phyloP scores from a whole-genome alignment of 495 filamentous ascomycete genomes.

The Pseudoneurospora amorphoporcata region DNA sequence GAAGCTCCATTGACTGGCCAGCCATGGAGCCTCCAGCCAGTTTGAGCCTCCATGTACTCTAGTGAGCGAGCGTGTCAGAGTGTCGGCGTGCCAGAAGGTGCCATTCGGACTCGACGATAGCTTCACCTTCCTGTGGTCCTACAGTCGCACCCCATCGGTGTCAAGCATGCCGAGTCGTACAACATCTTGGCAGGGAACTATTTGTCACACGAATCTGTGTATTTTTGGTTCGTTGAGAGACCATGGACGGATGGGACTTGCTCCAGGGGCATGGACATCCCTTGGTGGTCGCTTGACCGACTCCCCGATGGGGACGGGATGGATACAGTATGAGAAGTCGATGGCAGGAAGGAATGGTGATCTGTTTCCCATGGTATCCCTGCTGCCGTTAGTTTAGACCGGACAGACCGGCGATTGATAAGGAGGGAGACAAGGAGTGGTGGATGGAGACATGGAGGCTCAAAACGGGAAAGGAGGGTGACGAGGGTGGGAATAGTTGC shows the following conservation, averaged over 20 bases:
- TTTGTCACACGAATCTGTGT: background rate
- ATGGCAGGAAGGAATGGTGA: background rate
- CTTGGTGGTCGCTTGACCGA: background rate
- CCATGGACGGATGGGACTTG: background rate
- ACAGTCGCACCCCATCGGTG: background rate
- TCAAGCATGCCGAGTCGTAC: background rate
- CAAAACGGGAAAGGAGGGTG: background rate
- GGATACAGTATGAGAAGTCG: background rate
- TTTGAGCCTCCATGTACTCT: background rate
- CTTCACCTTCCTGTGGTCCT: background rate
- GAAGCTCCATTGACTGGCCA: background rate
- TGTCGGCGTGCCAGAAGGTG: background rate
- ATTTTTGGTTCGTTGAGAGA: background rate
- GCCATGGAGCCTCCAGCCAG: background rate
- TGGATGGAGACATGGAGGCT: background rate
- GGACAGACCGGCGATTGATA: background rate
- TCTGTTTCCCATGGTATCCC: background rate
- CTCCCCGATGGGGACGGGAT: background rate
- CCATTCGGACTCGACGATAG: background rate
- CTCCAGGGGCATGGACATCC: background rate
- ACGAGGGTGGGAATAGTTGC: background rate
- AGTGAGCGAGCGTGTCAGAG: background rate
- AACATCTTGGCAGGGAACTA: background rate
- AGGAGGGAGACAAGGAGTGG: background rate
- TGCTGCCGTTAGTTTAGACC: background rate